These are phyloP conservation scores for Stylonectria norvegica DNA, from an alignment of 2,329 filamentous ascomycete genomes.

Conservation along the genomic window DNA sequence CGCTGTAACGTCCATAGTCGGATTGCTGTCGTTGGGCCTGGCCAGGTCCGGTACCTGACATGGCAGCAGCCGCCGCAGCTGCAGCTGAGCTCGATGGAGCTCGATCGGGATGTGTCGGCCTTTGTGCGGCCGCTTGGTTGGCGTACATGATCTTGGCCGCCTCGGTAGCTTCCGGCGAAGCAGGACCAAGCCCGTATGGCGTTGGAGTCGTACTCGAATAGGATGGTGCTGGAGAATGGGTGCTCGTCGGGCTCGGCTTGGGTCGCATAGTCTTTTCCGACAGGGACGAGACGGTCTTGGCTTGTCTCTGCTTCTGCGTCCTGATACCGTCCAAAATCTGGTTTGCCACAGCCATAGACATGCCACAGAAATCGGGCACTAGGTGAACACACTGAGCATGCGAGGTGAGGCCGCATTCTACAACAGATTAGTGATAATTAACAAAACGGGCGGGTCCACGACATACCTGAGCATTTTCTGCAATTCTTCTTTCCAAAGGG, in stretches of 20 bases:
- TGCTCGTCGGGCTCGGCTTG: conserved; percentile 44
- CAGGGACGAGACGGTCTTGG: conserved; percentile 55
- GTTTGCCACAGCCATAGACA: conserved; percentile 97
- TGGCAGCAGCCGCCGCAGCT: conserved; percentile 55
- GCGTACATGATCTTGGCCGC: conserved; percentile 63
- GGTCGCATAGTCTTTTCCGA: conserved; percentile 64
- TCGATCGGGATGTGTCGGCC: conserved; percentile 50
- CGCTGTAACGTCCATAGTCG: conserved; percentile 34
- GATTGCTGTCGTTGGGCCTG: conserved; percentile 32
- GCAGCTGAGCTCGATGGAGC: conserved; percentile 54
- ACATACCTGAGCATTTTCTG: conserved; percentile 79
- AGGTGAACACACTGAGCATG: conserved; percentile 91
- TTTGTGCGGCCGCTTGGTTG: conserved; percentile 50
- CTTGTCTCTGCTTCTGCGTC: conserved; percentile 67
- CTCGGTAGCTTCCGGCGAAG: conserved; percentile 52
- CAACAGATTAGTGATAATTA: conserved; percentile 8
- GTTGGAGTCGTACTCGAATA: conserved; percentile 32
- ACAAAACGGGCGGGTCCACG: neutral
- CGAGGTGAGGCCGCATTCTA: conserved; percentile 87
- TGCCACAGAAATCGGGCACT: conserved; percentile 97
- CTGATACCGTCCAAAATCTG: conserved; percentile 86
- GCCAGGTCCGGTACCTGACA: conserved; percentile 47
- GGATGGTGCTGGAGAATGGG: conserved; percentile 32
- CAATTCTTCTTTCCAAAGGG: conserved; percentile 94
- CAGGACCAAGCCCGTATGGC: conserved; percentile 19